Conservation (phyloP, 2,329 filamentous ascomycete species). For the Colletotrichum phormii region DNA sequence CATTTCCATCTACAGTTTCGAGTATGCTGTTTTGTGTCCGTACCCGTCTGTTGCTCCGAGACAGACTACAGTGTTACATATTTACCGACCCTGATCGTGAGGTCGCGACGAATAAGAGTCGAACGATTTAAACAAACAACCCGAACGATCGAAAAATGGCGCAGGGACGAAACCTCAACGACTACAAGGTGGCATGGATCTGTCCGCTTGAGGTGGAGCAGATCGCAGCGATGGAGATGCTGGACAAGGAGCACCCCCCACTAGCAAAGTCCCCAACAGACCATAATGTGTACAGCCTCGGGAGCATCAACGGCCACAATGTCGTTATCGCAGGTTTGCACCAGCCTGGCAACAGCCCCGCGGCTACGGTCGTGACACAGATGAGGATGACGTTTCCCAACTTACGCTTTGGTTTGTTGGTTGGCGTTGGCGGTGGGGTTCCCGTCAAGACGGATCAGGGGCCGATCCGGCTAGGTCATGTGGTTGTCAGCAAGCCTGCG, state of each 20-base stretch:
- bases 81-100: too few species aligned
- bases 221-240: not conserved
- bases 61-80: too few species aligned
- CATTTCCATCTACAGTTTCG: not conserved
- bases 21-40: too few species aligned
- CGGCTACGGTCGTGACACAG: not conserved
- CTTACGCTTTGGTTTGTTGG: not conserved
- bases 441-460: not conserved
- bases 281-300: not conserved
- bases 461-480: not conserved
- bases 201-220: conserved; percentile 6
- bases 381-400: not conserved
- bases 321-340: not conserved
- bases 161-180: not conserved
- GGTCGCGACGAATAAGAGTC: not conserved
- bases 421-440: not conserved
- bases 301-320: conserved; percentile 1
- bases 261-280: not conserved
- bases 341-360: not conserved
- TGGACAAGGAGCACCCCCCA: not conserved
- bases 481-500: not conserved
- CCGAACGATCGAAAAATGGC: not conserved
- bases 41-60: too few species aligned
- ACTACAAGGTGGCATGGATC: not conserved
- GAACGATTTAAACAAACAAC: not conserved